These are phyloP conservation scores for Aotearoamyces nothofagi DNA, from an alignment of 2,329 filamentous ascomycete species.

Conservation along the genomic window DNA sequence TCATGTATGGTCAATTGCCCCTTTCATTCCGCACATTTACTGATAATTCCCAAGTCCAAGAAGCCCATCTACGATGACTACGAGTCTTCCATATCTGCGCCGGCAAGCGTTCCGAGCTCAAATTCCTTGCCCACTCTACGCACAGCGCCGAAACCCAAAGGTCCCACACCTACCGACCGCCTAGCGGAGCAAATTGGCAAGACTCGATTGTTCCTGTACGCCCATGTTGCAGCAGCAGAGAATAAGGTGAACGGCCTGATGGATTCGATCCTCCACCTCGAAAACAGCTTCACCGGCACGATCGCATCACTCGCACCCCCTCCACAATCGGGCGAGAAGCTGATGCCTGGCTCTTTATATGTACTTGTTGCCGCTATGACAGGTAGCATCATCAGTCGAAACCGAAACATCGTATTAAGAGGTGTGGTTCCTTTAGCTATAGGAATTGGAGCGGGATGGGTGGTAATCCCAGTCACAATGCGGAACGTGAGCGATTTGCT, in stretches of 20 bases:
- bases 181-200: conserved; percentile 70
- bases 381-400: conserved; percentile 77
- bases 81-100: conserved; percentile 25
- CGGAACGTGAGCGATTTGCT: conserved; percentile 71
- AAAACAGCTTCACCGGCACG: conserved; percentile 81
- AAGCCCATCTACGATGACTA: conserved; percentile 74
- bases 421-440: conserved; percentile 63
- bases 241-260: conserved; percentile 71
- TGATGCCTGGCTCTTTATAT: conserved; percentile 83
- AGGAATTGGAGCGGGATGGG: conserved; percentile 70
- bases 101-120: conserved; percentile 9
- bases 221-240: conserved; percentile 59
- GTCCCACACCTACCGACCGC: conserved; percentile 76
- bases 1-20: conserved; percentile 9
- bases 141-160: conserved; percentile 19
- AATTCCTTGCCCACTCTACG: conserved; percentile 6
- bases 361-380: conserved; percentile 92
- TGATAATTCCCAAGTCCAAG: conserved; percentile 23
- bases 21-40: background rate
- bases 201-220: conserved; percentile 68
- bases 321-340: conserved; percentile 69
- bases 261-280: conserved; percentile 67
- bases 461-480: conserved; percentile 78
- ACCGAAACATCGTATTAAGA: conserved; percentile 73
- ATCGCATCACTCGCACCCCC: conserved; percentile 78